Percentiles rank a stretch among this genome's conserved stretches.
These are phyloP conservation scores for Phytophthora ramorum DNA, from an alignment of 352 stramenopile species.

Conservation along the genomic window DNA sequence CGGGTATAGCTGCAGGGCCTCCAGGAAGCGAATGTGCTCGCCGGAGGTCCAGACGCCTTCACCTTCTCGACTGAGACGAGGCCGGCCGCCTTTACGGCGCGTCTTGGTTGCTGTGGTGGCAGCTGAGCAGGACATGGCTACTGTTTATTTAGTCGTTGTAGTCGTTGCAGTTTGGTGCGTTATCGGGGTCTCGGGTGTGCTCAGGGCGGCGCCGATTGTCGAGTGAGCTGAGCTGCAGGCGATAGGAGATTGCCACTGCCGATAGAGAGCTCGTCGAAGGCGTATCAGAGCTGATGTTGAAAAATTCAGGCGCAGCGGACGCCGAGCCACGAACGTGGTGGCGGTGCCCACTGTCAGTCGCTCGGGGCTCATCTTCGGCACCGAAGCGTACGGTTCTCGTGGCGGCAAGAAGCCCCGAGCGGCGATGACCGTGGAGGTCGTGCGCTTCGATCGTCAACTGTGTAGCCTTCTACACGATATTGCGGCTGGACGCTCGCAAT, in stretches of 20 bases:
- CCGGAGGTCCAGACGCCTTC: constrained; percentile 48
- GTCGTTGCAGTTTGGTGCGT: neutral
- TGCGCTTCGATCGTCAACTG: neutral
- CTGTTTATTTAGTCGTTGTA: constrained; percentile 6
- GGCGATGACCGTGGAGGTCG: too few relatives aligned
- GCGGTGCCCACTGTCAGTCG: constrained; percentile 13
- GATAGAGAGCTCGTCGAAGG: constrained; percentile 11
- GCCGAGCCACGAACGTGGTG: constrained; percentile 14
- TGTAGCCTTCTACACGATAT: neutral
- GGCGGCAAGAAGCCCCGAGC: neutral
- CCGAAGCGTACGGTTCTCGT: neutral
- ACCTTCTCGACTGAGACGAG: constrained; percentile 44
- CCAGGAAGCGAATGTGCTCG: constrained; percentile 57
- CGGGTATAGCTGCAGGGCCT: constrained; percentile 52
- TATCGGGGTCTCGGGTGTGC: constrained; percentile 4
- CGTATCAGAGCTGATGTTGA: constrained; percentile 23
- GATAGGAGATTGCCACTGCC: neutral
- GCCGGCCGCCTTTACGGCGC: constrained; percentile 20
- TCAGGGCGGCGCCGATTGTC: constrained; percentile 7
- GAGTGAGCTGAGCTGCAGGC: constrained; percentile 17
- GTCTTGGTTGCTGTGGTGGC: constrained; percentile 5
- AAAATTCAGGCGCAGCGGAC: constrained; percentile 4
- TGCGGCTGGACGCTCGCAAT: neutral
- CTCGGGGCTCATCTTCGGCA: constrained; percentile 9
- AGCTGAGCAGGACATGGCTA: constrained; percentile 3